Evolutionary conservation across 371 early-diverging fungal species (phyloP).

Genomic region (Thermomucor indicae-seudaticae): DNA sequence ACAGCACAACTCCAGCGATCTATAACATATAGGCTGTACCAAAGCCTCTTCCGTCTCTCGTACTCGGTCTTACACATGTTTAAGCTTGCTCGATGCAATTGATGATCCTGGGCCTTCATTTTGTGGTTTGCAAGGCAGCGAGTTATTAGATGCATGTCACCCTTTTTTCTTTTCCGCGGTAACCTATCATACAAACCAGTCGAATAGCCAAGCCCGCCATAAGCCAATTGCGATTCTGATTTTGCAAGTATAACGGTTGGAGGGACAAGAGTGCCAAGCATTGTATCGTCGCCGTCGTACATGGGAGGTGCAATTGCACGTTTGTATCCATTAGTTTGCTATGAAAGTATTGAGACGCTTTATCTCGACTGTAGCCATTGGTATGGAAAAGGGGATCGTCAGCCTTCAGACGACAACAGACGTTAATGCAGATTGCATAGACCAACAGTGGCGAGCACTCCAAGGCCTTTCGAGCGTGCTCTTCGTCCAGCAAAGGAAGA

Average conservation of each 20-base stretch:
- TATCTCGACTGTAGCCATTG: constrained; percentile 22
- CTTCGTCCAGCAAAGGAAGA: no score
- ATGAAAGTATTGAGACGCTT: no score
- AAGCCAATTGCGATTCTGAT: constrained; percentile 37
- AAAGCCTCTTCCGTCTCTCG: constrained; percentile 31
- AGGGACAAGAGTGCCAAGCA: constrained; percentile 34
- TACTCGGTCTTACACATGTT: constrained; percentile 16
- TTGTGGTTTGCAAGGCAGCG: constrained; percentile 22
- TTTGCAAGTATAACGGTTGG: constrained; percentile 32
- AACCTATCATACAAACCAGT: constrained; percentile 21
- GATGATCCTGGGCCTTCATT: constrained; percentile 39
- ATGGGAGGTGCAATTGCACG: constrained; percentile 22
- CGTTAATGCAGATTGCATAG: constrained; percentile 32
- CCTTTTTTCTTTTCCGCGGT: background rate
- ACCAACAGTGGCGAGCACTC: constrained; percentile 30
- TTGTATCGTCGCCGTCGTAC: constrained; percentile 34
- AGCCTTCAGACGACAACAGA: constrained; percentile 24
- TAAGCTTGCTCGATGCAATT: constrained; percentile 13
- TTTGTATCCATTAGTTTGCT: constrained; percentile 21
- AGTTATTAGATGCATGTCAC: background rate
- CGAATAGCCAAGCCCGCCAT: constrained; percentile 44
- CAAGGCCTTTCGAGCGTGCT: no score
- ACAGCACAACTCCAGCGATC: constrained; percentile 44
- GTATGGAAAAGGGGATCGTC: constrained; percentile 23
- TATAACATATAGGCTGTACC: constrained; percentile 36